Percentiles rank a stretch among this genome's conserved stretches.
phyloP scores from a whole-genome alignment of 2,329 filamentous ascomycete genomes.

The Rutstroemia sp. region DNA sequence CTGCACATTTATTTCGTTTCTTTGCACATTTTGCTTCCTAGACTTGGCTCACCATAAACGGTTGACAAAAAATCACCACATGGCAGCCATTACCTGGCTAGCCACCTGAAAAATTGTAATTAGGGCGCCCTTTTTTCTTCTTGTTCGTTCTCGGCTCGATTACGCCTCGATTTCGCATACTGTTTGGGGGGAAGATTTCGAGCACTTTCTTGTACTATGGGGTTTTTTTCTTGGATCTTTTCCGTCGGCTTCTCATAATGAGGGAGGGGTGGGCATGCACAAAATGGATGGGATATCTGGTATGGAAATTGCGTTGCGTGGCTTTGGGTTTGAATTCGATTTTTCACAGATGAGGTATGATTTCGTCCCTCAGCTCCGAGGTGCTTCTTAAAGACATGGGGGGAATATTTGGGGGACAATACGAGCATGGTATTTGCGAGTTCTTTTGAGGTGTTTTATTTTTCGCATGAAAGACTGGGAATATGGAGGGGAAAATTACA shows the following conservation, averaged over 20 bases:
- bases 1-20: slow-evolving; percentile 9
- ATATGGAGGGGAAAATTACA: not conserved
- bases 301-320: slow-evolving; percentile 10
- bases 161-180: slow-evolving; percentile 22
- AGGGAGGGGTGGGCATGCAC: slow-evolving; percentile 22
- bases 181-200: not conserved
- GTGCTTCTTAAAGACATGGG: not conserved
- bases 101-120: slow-evolving; percentile 31
- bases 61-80: slow-evolving; percentile 21
- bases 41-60: slow-evolving; percentile 19
- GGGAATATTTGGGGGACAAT: slow-evolving; percentile 1
- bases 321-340: slow-evolving; percentile 14
- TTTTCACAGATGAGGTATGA: slow-evolving; percentile 1
- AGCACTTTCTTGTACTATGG: slow-evolving; percentile 31
- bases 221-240: slow-evolving; percentile 17
- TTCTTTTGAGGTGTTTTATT: slow-evolving; percentile 1
- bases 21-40: slow-evolving; percentile 26
- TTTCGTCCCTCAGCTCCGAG: not conserved
- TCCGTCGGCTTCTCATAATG: slow-evolving; percentile 19
- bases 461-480: slow-evolving; percentile 4
- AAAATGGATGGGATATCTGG: slow-evolving; percentile 24
- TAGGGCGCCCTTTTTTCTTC: slow-evolving; percentile 28
- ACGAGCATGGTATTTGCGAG: not conserved
- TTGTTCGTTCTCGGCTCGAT: slow-evolving; percentile 15
- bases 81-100: slow-evolving; percentile 21